Evolutionary conservation across 2,329 filamentous ascomycete species (phyloP).

Genomic region (Diaporthe velutina): DNA sequence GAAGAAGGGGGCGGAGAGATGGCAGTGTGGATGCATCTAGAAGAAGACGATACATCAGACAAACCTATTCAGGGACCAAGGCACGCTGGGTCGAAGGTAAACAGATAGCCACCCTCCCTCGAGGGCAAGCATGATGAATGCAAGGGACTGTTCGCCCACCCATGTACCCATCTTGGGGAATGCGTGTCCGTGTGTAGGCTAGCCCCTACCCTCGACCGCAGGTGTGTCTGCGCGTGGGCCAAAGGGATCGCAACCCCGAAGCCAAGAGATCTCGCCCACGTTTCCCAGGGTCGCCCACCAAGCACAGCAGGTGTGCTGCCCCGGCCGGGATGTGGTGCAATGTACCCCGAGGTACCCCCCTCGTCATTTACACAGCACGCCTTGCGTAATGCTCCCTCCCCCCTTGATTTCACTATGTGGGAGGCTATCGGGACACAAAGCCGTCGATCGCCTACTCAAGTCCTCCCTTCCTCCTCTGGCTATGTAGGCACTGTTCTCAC

Average conservation of each 20-base stretch:
- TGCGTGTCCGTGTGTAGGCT: neutral
- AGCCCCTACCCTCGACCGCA: neutral
- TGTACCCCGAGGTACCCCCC: slow-evolving; percentile 1
- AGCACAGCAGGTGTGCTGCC: neutral
- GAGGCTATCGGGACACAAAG: slow-evolving; percentile 8
- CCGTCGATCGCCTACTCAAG: slow-evolving; percentile 8
- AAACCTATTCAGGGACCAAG: neutral
- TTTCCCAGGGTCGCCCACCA: slow-evolving; percentile 19
- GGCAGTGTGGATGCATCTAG: neutral
- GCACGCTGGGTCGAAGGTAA: neutral
- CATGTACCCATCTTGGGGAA: neutral
- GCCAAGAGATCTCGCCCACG: slow-evolving; percentile 24
- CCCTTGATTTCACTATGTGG: slow-evolving; percentile 22
- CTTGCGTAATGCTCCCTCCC: slow-evolving; percentile 15
- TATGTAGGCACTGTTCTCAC: neutral
- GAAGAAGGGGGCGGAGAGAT: neutral
- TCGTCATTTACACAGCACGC: slow-evolving; percentile 19
- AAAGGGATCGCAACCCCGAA: slow-evolving; percentile 15
- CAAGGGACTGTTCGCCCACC: slow-evolving; percentile 8
- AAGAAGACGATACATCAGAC: neutral
- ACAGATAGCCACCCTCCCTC: neutral
- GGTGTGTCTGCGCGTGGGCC: neutral
- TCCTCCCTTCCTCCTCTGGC: slow-evolving; percentile 23
- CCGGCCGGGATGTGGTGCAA: neutral
- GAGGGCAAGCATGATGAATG: neutral